phyloP scores from a whole-genome alignment of 306 rosid species.

The Carpinus fangiana region DNA sequence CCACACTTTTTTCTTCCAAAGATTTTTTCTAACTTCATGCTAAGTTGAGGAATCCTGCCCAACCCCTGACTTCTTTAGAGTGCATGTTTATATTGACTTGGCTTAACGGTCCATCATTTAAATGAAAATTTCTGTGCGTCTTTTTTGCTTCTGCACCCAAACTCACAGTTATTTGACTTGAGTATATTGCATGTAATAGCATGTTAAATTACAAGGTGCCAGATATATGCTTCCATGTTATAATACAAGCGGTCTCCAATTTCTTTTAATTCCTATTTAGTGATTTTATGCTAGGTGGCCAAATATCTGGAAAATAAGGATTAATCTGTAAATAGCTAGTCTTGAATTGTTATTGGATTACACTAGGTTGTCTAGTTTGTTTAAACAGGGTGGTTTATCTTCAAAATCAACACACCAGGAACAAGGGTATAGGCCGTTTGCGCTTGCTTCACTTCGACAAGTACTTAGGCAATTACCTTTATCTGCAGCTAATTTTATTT shows the following conservation, averaged over 20 bases:
- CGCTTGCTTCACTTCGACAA: background rate
- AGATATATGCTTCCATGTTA: background rate
- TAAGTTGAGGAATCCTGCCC: too few species aligned
- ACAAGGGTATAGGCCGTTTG: background rate
- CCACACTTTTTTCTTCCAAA: too few species aligned
- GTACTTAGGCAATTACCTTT: background rate
- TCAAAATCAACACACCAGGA: background rate
- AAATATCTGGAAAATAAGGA: background rate
- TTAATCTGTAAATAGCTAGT: background rate
- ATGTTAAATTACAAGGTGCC: too few species aligned
- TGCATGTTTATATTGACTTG: too few species aligned
- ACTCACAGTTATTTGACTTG: too few species aligned
- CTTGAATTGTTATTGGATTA: background rate
- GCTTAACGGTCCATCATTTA: too few species aligned
- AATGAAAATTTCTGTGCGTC: too few species aligned
- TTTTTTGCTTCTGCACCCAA: too few species aligned
- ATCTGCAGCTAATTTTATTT: constrained; percentile 15
- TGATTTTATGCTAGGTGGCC: background rate
- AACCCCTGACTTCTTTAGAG: too few species aligned
- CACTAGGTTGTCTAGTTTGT: background rate
- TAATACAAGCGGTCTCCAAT: background rate
- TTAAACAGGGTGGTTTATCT: background rate
- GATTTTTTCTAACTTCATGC: too few species aligned
- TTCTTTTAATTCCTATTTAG: background rate
- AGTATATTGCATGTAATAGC: too few species aligned